Percentiles rank a stretch among this genome's conserved stretches.
These are phyloP conservation scores for Gentiana straminea DNA, from an alignment of 257 asterid genomes.

Conservation along the genomic window DNA sequence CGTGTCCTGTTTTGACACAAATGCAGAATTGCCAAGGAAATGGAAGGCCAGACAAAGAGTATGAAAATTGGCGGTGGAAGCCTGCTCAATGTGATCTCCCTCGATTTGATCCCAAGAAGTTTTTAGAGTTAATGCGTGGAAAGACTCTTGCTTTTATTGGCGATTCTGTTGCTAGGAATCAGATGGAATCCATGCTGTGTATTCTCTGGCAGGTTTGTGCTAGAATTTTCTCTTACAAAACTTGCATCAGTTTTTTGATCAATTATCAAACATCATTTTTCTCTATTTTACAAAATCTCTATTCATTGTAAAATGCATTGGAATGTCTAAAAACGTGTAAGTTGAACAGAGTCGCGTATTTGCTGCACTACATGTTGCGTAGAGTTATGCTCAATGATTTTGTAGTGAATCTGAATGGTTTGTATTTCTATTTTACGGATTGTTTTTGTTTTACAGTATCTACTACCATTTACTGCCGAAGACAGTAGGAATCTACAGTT, in stretches of 20 bases:
- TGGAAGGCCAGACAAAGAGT: constrained; percentile 91
- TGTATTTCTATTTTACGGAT: too few species aligned
- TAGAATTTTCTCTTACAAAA: background rate
- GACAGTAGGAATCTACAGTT: too few species aligned
- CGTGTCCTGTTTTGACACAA: constrained; percentile 85
- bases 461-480: too few species aligned
- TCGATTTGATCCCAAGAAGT: constrained; percentile 55
- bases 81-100: constrained; percentile 77
- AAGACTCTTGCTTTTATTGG: constrained; percentile 93
- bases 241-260: background rate
- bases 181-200: constrained; percentile 91
- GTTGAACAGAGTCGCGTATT: too few species aligned
- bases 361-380: too few species aligned
- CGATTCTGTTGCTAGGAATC: constrained; percentile 96
- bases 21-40: constrained; percentile 96
- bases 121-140: constrained; percentile 84
- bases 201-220: constrained; percentile 84
- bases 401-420: too few species aligned
- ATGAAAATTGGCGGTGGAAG: constrained; percentile 93
- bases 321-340: too few species aligned
- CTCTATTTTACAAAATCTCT: too few species aligned
- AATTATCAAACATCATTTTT: too few species aligned
- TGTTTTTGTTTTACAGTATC: too few species aligned
- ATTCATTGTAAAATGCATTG: too few species aligned
- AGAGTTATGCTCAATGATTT: too few species aligned